Percentiles rank a stretch among this genome's conserved stretches.
Evolutionary conservation across 148 eudicot genomes (phyloP).

Genomic region (Silene conica): DNA sequence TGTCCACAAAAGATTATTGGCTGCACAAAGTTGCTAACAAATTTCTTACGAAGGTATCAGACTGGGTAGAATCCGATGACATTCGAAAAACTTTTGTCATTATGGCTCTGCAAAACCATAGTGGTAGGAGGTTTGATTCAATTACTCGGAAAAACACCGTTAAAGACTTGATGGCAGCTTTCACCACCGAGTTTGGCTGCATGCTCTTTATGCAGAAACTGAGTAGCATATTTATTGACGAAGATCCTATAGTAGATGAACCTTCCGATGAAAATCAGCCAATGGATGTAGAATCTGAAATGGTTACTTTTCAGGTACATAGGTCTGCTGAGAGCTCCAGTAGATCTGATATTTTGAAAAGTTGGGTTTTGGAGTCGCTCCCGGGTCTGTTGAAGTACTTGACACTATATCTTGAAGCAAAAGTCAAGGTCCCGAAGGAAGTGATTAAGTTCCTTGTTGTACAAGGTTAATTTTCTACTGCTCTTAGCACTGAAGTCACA

Average conservation of each 20-base stretch:
- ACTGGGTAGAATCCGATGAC: slow-evolving; percentile 75
- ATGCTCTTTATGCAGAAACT: slow-evolving; percentile 66
- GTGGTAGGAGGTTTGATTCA: slow-evolving; percentile 80
- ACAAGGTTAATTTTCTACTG: slow-evolving; percentile 89
- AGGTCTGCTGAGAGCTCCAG: slow-evolving; percentile 46
- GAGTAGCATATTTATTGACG: slow-evolving; percentile 78
- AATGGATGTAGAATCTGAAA: slow-evolving; percentile 84
- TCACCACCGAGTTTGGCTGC: slow-evolving; percentile 79
- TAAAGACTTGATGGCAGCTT: slow-evolving; percentile 67
- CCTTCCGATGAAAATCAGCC: slow-evolving; percentile 90
- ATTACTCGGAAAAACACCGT: slow-evolving; percentile 68
- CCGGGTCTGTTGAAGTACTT: slow-evolving; percentile 59
- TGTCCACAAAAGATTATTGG: slow-evolving; percentile 77
- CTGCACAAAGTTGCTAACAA: slow-evolving; percentile 71
- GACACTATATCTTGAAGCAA: slow-evolving; percentile 67
- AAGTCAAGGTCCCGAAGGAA: slow-evolving; percentile 73
- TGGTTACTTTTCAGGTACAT: slow-evolving; percentile 60
- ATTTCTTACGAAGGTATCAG: slow-evolving; percentile 62
- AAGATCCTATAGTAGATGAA: slow-evolving; percentile 63
- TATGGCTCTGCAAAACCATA: slow-evolving; percentile 83
- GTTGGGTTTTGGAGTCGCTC: slow-evolving; percentile 85
- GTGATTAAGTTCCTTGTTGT: slow-evolving; percentile 89
- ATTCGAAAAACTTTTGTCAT: slow-evolving; percentile 62
- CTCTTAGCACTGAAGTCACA: slow-evolving; percentile 92
- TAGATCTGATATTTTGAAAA: slow-evolving; percentile 62